phyloP scores from a whole-genome alignment of 2,329 filamentous ascomycete species.

The Trichoderma koningiopsis region DNA sequence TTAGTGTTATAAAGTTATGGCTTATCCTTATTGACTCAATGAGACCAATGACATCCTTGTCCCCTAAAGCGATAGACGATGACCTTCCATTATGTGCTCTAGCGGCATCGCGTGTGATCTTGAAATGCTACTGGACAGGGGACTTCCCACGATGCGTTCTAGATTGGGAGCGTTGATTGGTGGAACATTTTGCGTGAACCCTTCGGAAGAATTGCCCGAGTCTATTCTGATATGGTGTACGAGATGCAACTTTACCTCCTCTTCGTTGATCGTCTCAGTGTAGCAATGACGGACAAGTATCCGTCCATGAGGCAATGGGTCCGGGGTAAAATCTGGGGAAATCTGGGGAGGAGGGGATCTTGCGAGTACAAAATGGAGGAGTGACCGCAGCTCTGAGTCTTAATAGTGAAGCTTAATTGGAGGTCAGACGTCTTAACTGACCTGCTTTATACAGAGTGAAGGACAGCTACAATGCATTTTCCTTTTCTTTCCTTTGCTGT shows the following conservation, averaged over 20 bases:
- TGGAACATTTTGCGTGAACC: constrained; percentile 16
- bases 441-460: not conserved
- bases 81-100: not conserved
- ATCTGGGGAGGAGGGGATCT: not conserved
- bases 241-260: not conserved
- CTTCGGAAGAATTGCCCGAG: constrained; percentile 12
- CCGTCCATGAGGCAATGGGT: not conserved
- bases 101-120: not conserved
- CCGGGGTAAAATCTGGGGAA: constrained; percentile 24
- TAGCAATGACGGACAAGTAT: not conserved
- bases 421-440: not conserved
- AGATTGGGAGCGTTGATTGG: constrained; percentile 18
- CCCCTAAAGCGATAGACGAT: not conserved
- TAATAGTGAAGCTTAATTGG: not conserved
- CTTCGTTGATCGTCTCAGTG: not conserved
- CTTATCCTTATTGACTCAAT: constrained; percentile 14
- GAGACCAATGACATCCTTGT: constrained; percentile 15
- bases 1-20: constrained; percentile 12
- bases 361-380: constrained; percentile 3
- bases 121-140: not conserved
- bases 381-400: not conserved
- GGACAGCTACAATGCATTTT: not conserved
- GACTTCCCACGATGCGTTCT: not conserved
- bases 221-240: not conserved
- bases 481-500: not conserved